Percentiles rank a stretch among this genome's conserved stretches.
Conservation (phyloP, 2,329 filamentous ascomycete species). For the Claviceps arundinis region DNA sequence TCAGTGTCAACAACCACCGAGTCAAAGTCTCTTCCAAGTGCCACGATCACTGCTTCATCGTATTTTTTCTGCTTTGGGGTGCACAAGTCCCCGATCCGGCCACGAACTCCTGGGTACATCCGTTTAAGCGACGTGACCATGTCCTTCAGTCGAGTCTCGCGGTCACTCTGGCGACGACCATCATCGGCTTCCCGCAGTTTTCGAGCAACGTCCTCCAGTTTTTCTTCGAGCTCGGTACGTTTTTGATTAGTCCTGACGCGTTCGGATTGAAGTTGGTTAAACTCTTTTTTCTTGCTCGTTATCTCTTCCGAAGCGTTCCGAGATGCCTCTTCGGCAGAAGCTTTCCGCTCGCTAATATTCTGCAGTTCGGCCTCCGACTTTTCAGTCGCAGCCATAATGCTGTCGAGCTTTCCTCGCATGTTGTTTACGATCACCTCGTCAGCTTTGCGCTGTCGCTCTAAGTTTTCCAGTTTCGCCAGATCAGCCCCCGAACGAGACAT, state of each 20-base stretch:
- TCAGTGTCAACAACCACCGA: slow-evolving; percentile 91
- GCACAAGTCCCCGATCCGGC: slow-evolving; percentile 81
- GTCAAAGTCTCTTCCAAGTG: slow-evolving; percentile 86
- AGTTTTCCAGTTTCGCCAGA: slow-evolving; percentile 69
- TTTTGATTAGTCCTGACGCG: slow-evolving; percentile 68
- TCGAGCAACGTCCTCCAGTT: slow-evolving; percentile 65
- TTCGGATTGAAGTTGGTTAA: slow-evolving; percentile 74
- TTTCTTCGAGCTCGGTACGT: slow-evolving; percentile 81
- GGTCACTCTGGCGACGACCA: slow-evolving; percentile 72
- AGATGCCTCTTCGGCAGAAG: slow-evolving; percentile 45
- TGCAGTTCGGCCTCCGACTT: slow-evolving; percentile 61
- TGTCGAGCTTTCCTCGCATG: slow-evolving; percentile 77
- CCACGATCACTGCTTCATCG: slow-evolving; percentile 82
- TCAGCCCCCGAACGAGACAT: slow-evolving; percentile 70
- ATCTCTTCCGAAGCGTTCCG: slow-evolving; percentile 66
- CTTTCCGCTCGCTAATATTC: slow-evolving; percentile 55
- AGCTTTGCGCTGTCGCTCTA: slow-evolving; percentile 79
- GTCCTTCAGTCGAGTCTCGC: slow-evolving; percentile 66
- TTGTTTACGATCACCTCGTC: slow-evolving; percentile 86
- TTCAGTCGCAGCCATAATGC: slow-evolving; percentile 57
- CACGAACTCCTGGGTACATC: slow-evolving; percentile 82
- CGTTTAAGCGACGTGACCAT: slow-evolving; percentile 77
- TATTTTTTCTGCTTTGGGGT: slow-evolving; percentile 96
- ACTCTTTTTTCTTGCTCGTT: slow-evolving; percentile 77
- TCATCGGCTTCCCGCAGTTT: slow-evolving; percentile 79